Evolutionary conservation across 306 rosid species (phyloP).

Genomic region (Lathyrus tuberosus): DNA sequence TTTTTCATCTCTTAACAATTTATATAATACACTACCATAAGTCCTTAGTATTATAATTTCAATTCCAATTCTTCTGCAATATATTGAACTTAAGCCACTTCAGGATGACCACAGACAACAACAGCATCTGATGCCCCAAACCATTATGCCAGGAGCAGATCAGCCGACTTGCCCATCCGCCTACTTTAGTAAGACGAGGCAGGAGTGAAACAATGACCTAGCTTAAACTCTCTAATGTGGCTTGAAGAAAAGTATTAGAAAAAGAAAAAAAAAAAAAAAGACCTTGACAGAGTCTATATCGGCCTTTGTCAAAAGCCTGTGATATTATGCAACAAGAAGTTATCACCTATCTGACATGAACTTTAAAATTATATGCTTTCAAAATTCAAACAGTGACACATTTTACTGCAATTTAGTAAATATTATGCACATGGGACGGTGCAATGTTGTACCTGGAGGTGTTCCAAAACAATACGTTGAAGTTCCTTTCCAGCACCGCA

Average conservation of each 20-base stretch:
- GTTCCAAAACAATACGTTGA: constrained; percentile 84
- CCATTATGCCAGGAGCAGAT: constrained; percentile 23
- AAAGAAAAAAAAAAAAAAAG: constrained; percentile 19
- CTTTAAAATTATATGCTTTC: constrained; percentile 31
- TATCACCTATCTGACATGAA: constrained; percentile 10
- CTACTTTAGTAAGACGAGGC: constrained; percentile 16
- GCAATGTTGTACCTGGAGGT: constrained; percentile 77
- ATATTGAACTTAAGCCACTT: constrained; percentile 20
- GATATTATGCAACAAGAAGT: constrained; percentile 9
- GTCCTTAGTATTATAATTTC: constrained; percentile 15
- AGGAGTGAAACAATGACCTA: constrained; percentile 27
- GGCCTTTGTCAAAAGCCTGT: constrained; percentile 1
- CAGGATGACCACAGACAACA: constrained; percentile 7
- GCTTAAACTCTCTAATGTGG: constrained; percentile 16
- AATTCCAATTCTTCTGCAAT: background rate
- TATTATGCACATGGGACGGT: constrained; percentile 29
- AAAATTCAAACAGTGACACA: constrained; percentile 11
- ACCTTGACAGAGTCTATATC: constrained; percentile 19
- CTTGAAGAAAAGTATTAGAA: constrained; percentile 4
- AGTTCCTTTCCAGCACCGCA: constrained; percentile 93
- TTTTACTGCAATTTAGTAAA: constrained; percentile 15
- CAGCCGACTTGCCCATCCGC: constrained; percentile 12
- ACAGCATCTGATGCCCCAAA: constrained; percentile 31
- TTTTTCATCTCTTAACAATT: constrained; percentile 26
- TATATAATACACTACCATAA: constrained; percentile 30